Percentiles rank a stretch among this genome's conserved stretches.
phyloP scores from a whole-genome alignment of 306 rosid genomes.

The Arachis hypogaea region DNA sequence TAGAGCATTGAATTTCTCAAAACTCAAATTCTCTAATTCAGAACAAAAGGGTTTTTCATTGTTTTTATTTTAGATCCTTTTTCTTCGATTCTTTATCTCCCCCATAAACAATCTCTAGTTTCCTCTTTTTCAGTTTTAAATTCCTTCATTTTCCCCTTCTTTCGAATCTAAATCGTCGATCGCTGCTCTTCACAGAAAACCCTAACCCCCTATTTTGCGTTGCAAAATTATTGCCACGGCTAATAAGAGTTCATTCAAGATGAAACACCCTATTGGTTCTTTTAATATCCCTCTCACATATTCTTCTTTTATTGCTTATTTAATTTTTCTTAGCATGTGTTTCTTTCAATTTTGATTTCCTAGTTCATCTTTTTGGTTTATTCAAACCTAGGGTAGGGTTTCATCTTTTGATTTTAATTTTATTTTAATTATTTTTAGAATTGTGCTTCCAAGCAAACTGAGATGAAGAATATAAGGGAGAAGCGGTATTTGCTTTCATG shows the following conservation, averaged over 20 bases:
- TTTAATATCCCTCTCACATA: neutral
- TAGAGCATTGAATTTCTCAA: neutral
- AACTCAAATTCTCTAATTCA: neutral
- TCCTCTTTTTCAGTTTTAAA: neutral
- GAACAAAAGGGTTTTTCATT: neutral
- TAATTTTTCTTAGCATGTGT: neutral
- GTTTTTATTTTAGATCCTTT: neutral
- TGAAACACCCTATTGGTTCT: conserved; percentile 43
- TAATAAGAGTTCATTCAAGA: conserved; percentile 40
- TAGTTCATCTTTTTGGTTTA: too few species aligned
- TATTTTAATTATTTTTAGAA: too few species aligned
- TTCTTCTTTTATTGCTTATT: neutral
- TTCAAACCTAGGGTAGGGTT: too few species aligned
- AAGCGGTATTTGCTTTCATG: too few species aligned
- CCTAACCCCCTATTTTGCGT: neutral
- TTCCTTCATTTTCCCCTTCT: neutral
- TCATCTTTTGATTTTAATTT: too few species aligned
- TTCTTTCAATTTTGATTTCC: neutral
- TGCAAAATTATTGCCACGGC: conserved; percentile 35
- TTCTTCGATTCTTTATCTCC: neutral
- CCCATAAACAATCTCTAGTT: conserved; percentile 25
- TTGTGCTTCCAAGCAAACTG: too few species aligned
- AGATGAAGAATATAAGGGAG: too few species aligned
- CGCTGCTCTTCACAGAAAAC: neutral
- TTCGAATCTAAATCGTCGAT: conserved; percentile 2